Percentiles rank a stretch among this genome's conserved stretches.
Conservation (phyloP, 2,329 filamentous ascomycete species). For the Purpureocillium takamizusanense region DNA sequence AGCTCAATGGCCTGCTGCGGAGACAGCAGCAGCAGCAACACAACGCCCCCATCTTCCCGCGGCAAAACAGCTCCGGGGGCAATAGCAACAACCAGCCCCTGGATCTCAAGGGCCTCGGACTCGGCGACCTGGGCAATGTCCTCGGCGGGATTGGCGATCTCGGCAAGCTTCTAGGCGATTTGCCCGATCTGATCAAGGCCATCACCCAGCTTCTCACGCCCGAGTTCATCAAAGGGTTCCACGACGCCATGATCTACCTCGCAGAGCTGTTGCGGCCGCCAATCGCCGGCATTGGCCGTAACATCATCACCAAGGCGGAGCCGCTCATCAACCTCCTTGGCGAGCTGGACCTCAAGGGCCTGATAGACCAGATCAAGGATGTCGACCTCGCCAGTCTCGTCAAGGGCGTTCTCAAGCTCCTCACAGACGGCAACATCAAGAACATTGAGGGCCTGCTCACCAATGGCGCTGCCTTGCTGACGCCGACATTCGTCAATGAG, state of each 20-base stretch:
- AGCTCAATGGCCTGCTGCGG: constrained; percentile 30
- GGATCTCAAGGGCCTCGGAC: not conserved
- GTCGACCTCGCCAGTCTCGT: constrained; percentile 21
- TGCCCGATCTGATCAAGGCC: constrained; percentile 14
- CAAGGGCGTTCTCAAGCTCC: constrained; percentile 17
- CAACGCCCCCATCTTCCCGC: constrained; percentile 1
- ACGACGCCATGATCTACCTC: constrained; percentile 32
- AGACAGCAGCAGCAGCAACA: constrained; percentile 12
- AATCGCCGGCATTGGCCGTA: constrained; percentile 19
- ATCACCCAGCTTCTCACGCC: constrained; percentile 22
- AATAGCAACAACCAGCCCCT: not conserved
- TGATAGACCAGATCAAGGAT: constrained; percentile 20
- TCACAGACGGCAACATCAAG: constrained; percentile 21
- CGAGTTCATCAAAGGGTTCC: constrained; percentile 29
- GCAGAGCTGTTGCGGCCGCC: constrained; percentile 27
- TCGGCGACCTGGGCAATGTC: constrained; percentile 12
- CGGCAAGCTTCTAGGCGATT: constrained; percentile 7
- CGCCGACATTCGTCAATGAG: constrained; percentile 20
- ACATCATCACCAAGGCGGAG: constrained; percentile 15
- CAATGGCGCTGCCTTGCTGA: constrained; percentile 27
- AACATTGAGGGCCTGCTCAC: constrained; percentile 23
- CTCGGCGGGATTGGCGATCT: constrained; percentile 11
- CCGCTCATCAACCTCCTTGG: constrained; percentile 19
- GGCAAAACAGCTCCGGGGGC: constrained; percentile 3
- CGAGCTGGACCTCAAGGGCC: constrained; percentile 23